Evolutionary conservation across 1,139 yeast genomes (phyloP).

Genomic region (Saccharomyces hybrid): DNA sequence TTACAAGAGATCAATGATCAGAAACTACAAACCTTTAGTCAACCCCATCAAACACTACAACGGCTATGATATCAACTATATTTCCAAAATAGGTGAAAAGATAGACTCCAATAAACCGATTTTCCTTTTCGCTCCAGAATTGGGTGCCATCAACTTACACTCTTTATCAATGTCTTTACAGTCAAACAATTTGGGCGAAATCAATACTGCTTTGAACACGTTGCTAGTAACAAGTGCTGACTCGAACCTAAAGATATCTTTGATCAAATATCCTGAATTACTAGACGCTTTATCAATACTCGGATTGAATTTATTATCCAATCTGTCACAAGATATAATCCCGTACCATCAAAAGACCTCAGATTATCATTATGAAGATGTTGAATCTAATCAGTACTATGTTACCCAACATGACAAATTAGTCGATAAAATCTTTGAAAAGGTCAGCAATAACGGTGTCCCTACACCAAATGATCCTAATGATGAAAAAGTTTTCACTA

Average conservation of each 20-base stretch:
- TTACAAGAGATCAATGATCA: slow-evolving; percentile 42
- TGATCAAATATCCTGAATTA: slow-evolving; percentile 57
- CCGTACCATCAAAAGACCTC: not conserved
- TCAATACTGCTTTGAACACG: slow-evolving; percentile 72
- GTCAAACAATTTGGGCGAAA: slow-evolving; percentile 49
- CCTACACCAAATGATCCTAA: slow-evolving; percentile 9
- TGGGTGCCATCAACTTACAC: slow-evolving; percentile 74
- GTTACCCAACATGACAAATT: not conserved
- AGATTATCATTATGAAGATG: not conserved
- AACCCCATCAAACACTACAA: slow-evolving; percentile 52
- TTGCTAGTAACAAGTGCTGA: slow-evolving; percentile 78
- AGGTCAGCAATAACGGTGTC: slow-evolving; percentile 32
- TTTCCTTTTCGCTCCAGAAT: slow-evolving; percentile 80
- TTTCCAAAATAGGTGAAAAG: slow-evolving; percentile 69
- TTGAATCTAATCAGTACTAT: slow-evolving; percentile 1
- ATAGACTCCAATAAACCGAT: slow-evolving; percentile 77
- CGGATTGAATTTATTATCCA: slow-evolving; percentile 45
- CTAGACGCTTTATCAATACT: slow-evolving; percentile 51
- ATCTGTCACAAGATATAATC: slow-evolving; percentile 26
- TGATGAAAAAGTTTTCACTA: slow-evolving; percentile 21
- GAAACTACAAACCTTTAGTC: slow-evolving; percentile 62
- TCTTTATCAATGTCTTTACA: slow-evolving; percentile 72
- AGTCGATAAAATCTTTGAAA: slow-evolving; percentile 46
- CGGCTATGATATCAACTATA: slow-evolving; percentile 59
- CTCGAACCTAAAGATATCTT: slow-evolving; percentile 51